Base-by-base conservation (phyloP, 371 early-diverging fungal genomes). In the Mucor mucedo region DNA sequence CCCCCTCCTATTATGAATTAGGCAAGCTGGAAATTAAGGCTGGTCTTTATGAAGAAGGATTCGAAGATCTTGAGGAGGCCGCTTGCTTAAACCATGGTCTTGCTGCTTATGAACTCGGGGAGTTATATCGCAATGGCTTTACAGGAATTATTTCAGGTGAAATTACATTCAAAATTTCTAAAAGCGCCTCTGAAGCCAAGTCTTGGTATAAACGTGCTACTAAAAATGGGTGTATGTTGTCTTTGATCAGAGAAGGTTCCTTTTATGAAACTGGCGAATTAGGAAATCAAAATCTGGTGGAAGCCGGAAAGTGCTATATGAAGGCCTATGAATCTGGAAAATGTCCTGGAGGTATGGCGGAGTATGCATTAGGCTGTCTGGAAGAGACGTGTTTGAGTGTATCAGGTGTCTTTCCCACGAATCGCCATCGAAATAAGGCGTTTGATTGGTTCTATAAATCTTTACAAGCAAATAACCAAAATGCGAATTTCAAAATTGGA, bases 331-430 rank as follows among this genome's bases (percentile, higher is more conserved):
- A 30, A 2, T 27, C 42, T 4, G 11, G 50, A 7, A 28, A 27
- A 7, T 49, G 52, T 40, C 52, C 49, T 35, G 54, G 57, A 16
- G 70, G 70, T 28, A 47, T 40, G 11, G 62, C 65, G 6, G 70
- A 69, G 41, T 69, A 65, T 21, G 70, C 70, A 32, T 57, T 69
- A 13, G 70, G 70, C 2, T 69, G 70, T 35, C 47, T 65, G 30
- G 62, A 58, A 42, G 65, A 69, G 42, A 60, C 61, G 9, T 47
- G 38, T 7, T 13, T 63, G 2, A 54, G 48, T 11, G 7, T 54
- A 3, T 11, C 55, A 9, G 38, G 32, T 28, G 32, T 55, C 5
- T 47, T 30, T 62, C 48, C 14, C 16, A 42, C 54, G 35, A 39
- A n/a, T 3, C 8, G 44, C n/a, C 54, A 45, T 2, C 68, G 57